Percentiles rank a stretch among this genome's conserved stretches.
These are phyloP conservation scores for Plasmodium vinckei DNA, from an alignment of 169 alveolate species.

Conservation along the genomic window DNA sequence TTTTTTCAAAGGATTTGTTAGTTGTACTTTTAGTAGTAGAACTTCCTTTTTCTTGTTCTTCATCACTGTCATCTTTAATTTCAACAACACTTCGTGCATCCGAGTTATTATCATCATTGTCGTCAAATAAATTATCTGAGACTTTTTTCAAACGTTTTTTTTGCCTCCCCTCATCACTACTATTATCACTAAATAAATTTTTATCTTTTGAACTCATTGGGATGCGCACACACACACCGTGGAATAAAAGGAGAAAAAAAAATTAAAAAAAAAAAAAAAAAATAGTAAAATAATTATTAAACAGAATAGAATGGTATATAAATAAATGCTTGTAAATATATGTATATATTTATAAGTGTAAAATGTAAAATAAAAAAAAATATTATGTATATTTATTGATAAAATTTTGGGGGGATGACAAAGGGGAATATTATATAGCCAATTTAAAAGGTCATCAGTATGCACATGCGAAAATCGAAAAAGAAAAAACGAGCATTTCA, in stretches of 20 bases:
- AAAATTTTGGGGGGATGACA: too few species aligned
- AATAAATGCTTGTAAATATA: too few species aligned
- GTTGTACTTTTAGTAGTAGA: neutral
- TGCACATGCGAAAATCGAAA: too few species aligned
- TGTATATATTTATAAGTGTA: too few species aligned
- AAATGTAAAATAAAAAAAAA: too few species aligned
- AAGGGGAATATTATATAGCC: too few species aligned
- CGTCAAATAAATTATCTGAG: conserved; percentile 32
- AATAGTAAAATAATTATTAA: too few species aligned
- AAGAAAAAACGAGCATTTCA: too few species aligned
- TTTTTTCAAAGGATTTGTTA: conserved; percentile 1
- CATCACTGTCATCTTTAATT: conserved; percentile 22
- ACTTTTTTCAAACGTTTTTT: conserved; percentile 47
- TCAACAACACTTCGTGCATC: neutral
- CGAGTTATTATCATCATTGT: conserved; percentile 21
- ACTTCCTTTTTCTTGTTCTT: neutral
- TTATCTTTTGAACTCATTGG: conserved; percentile 48
- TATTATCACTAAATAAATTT: conserved; percentile 16
- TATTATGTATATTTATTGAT: too few species aligned
- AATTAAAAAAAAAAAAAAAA: neutral
- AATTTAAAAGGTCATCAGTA: too few species aligned
- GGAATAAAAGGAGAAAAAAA: too few species aligned
- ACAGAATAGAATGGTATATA: too few species aligned
- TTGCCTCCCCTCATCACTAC: conserved; percentile 51
- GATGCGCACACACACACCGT: neutral